Evolutionary conservation across 352 stramenopile genomes (phyloP).

Genomic region (Hyaloperonospora brassicae): DNA sequence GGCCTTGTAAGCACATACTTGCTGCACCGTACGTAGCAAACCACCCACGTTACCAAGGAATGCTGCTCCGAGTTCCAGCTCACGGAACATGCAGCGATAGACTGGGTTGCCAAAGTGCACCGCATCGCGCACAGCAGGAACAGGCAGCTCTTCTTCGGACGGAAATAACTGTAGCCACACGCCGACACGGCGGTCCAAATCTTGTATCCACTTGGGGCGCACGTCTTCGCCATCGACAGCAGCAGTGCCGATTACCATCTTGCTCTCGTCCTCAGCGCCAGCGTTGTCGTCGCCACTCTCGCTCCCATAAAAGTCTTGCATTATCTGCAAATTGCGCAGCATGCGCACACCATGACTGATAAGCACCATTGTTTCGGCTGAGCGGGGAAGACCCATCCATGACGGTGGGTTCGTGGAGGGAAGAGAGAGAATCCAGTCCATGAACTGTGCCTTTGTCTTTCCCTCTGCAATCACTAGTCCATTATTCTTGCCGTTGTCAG

Average conservation of each 20-base stretch:
- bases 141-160: slow-evolving; percentile 17
- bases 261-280: slow-evolving; percentile 41
- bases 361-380: slow-evolving; percentile 86
- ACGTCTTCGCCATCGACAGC: slow-evolving; percentile 32
- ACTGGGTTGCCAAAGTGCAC: slow-evolving; percentile 81
- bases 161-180: slow-evolving; percentile 61
- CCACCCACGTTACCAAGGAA: slow-evolving; percentile 58
- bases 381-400: slow-evolving; percentile 90
- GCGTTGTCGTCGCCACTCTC: slow-evolving; percentile 37
- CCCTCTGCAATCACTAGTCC: slow-evolving; percentile 77
- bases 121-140: slow-evolving; percentile 46
- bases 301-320: slow-evolving; percentile 76
- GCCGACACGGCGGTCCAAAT: slow-evolving; percentile 62
- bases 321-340: slow-evolving; percentile 72
- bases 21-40: slow-evolving; percentile 63
- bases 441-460: slow-evolving; percentile 89
- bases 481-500: slow-evolving; percentile 33
- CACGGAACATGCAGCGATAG: slow-evolving; percentile 87
- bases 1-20: slow-evolving; percentile 70
- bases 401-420: slow-evolving; percentile 87
- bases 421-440: slow-evolving; percentile 83
- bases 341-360: slow-evolving; percentile 69
- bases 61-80: slow-evolving; percentile 65
- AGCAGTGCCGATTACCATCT: slow-evolving; percentile 37
- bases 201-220: slow-evolving; percentile 74